Conservation (phyloP, 495 filamentous ascomycete genomes). For the Darksidea phi region DNA sequence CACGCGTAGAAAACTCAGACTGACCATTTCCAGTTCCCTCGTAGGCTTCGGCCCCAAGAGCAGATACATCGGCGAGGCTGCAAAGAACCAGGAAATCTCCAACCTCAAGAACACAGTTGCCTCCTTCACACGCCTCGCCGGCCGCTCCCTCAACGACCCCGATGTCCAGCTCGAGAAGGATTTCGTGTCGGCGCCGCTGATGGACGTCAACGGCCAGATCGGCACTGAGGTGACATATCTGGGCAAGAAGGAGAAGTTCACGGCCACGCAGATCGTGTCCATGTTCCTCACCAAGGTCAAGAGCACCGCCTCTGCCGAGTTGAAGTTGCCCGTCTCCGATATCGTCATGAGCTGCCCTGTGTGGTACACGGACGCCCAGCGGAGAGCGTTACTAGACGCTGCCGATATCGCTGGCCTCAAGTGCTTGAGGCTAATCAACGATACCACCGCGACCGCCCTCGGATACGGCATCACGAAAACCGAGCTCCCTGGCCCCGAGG, state of each 20-base stretch:
- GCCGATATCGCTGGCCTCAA: conserved; percentile 93
- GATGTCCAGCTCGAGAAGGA: conserved; percentile 90
- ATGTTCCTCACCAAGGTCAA: conserved; percentile 97
- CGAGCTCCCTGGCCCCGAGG: conserved; percentile 82
- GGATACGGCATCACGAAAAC: conserved; percentile 97
- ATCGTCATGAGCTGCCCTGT: conserved; percentile 90
- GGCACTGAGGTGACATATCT: conserved; percentile 93
- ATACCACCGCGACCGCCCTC: conserved; percentile 93
- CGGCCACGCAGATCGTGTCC: conserved; percentile 82
- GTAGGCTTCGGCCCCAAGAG: conserved; percentile 93
- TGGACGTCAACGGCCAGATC: conserved; percentile 89
- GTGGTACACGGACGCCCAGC: conserved; percentile 96
- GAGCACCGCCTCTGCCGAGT: conserved; percentile 78
- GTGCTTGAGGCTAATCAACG: conserved; percentile 91
- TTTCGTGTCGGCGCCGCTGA: conserved; percentile 81
- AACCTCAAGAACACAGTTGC: conserved; percentile 98
- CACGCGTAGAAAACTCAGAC: conserved; percentile 37
- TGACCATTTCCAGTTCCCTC: conserved; percentile 64
- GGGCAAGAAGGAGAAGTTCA: conserved; percentile 91
- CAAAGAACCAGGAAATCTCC: conserved; percentile 98
- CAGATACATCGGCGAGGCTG: conserved; percentile 88
- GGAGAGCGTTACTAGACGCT: conserved; percentile 84
- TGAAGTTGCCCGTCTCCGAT: conserved; percentile 91
- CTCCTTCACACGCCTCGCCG: conserved; percentile 87
- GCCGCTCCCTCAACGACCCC: conserved; percentile 80